A percentile compares a stretch with the other conserved stretches of the same genome.
Conservation (phyloP, 1,284 basidiomycete genomes). For the Ceratobasidium sp. region DNA sequence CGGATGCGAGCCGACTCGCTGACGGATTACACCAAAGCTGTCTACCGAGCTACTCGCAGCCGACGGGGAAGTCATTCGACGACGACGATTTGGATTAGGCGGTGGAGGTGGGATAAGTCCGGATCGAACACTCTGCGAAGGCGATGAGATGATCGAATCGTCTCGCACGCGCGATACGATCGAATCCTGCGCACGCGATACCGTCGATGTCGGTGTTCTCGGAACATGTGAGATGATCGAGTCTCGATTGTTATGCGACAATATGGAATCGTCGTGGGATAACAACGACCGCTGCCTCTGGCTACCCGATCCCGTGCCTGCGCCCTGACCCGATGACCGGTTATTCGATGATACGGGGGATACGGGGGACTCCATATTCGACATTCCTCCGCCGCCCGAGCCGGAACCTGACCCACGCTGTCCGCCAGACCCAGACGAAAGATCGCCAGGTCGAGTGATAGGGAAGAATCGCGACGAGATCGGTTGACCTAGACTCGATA, state of each 20-base stretch:
- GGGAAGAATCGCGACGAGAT: constrained; percentile 73
- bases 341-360: constrained; percentile 33
- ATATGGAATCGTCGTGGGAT: constrained; percentile 56
- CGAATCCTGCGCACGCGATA: constrained; percentile 49
- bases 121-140: constrained; percentile 54
- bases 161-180: constrained; percentile 52
- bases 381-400: constrained; percentile 22
- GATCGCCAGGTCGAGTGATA: constrained; percentile 70
- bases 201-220: constrained; percentile 47
- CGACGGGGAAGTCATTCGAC: constrained; percentile 62
- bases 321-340: constrained; percentile 25
- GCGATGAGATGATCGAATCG: constrained; percentile 56
- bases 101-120: constrained; percentile 79
- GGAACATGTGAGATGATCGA: constrained; percentile 66
- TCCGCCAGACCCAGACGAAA: constrained; percentile 20
- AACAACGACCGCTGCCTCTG: constrained; percentile 30
- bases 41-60: constrained; percentile 22
- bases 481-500: constrained; percentile 84
- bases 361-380: constrained; percentile 10
- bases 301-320: not conserved
- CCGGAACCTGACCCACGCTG: constrained; percentile 50
- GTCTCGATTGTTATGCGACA: constrained; percentile 63
- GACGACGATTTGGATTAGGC: constrained; percentile 64
- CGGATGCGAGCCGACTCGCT: constrained; percentile 59
- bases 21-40: constrained; percentile 56